phyloP scores from a whole-genome alignment of 805 yeast species.

The Pichia thaimueangensis region DNA sequence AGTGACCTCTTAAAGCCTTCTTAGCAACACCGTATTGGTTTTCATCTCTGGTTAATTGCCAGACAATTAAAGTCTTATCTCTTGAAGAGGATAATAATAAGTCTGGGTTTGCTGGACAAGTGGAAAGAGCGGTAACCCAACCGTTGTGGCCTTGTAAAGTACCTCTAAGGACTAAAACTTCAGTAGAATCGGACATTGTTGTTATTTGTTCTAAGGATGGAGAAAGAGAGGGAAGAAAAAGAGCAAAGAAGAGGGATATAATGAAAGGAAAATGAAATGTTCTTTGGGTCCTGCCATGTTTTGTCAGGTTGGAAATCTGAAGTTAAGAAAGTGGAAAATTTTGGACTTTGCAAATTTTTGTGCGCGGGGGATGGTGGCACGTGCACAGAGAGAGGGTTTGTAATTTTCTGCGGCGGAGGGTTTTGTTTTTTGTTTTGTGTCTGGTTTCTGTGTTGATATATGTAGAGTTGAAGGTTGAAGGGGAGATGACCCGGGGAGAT shows the following conservation, averaged over 20 bases:
- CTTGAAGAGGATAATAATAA: conserved; percentile 96
- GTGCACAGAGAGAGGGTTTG: too few relatives aligned
- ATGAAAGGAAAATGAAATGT: not conserved
- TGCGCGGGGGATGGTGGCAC: too few relatives aligned
- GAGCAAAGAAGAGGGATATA: not conserved
- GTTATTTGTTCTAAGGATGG: not conserved
- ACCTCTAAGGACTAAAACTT: conserved; percentile 99
- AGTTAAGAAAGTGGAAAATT: too few relatives aligned
- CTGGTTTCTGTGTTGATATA: too few relatives aligned
- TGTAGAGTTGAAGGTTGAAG: too few relatives aligned
- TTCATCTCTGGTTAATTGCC: conserved; percentile 96
- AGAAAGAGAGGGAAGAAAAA: not conserved
- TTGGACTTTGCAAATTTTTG: too few relatives aligned
- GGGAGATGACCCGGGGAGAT: too few relatives aligned
- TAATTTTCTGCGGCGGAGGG: too few relatives aligned
- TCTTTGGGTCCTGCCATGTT: too few relatives aligned
- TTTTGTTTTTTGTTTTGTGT: too few relatives aligned
- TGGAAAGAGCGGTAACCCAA: conserved; percentile 98
- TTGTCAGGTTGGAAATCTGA: too few relatives aligned
- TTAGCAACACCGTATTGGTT: conserved; percentile 97
- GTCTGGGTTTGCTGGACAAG: conserved; percentile 97
- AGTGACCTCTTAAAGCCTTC: conserved; percentile 96
- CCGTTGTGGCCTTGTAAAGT: conserved; percentile 94
- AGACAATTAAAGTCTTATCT: conserved; percentile 96
- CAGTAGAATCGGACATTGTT: conserved; percentile 53